Evolutionary conservation across 345 rosid genomes (phyloP), one percentile per base, ranked within the genome.

Genomic region (Brassica carinata): DNA sequence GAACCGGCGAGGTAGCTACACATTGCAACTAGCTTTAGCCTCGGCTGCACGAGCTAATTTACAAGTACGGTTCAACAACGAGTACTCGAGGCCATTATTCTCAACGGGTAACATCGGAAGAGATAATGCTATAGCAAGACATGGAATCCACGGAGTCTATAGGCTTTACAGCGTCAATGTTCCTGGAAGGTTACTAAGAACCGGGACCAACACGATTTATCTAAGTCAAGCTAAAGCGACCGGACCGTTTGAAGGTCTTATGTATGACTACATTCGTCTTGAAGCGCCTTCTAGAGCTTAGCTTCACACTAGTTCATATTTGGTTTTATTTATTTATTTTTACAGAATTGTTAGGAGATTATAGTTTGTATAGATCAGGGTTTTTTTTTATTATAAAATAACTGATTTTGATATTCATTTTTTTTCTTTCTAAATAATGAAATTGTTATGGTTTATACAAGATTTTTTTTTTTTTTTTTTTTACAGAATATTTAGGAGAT

Each of bases 241-340:
- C 0, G 66, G 80, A 64, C 83, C 89, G 1, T 92, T 89, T 64
- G 81, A 79, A 9, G 95, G 97, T 40, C 77, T 93, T 59, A 89
- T 92, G 97, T 92, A 93, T 74, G 98, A 93, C 67, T 90, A 96
- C 64, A 89, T 93, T 84, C 91, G 97, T 7, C 79, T 92, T 2
- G 98, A 96, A 87, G 90, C 82, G 1, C 93, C 97, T 45, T 72
- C 45, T 8, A 70, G 67, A 27, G 19, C 8, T 38, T 80, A 75
- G 79, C 53, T 11, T 80, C 59, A 51, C 7, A 51, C 0, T 61
- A 27, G 19, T 67, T 58, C 30, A 2, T 15, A 64, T 61, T 79
- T 3, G 9, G 15, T 9, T 62, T 63, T 62, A 8, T 18, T 58
- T 58, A 45, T 13, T 13, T 48, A 3, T 48, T 53, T 53, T 4